These are phyloP conservation scores for Calonectria hongkongensis DNA, from an alignment of 2,329 filamentous ascomycete genomes.

Conservation along the genomic window DNA sequence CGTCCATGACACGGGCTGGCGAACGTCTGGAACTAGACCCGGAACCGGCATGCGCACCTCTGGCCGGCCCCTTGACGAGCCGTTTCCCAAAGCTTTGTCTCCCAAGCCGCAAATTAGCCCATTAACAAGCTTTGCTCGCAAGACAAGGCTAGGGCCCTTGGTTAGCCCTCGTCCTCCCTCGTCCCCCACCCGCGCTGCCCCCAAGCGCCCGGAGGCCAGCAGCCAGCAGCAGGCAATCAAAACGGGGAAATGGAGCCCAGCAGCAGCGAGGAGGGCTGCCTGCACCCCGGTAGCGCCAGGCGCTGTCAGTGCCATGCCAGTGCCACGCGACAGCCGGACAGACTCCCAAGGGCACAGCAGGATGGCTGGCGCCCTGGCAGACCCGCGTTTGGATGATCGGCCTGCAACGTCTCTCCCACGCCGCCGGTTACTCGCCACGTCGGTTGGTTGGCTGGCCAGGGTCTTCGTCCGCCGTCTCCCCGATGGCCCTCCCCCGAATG, in stretches of 20 bases:
- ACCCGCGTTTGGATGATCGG: slow-evolving; percentile 22
- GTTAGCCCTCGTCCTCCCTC: neutral
- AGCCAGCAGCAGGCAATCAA: slow-evolving; percentile 18
- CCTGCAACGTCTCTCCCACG: slow-evolving; percentile 27
- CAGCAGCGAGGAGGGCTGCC: slow-evolving; percentile 26
- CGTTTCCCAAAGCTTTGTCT: slow-evolving; percentile 16
- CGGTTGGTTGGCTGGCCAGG: slow-evolving; percentile 1
- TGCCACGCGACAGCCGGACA: slow-evolving; percentile 49
- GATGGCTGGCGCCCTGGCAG: slow-evolving; percentile 16
- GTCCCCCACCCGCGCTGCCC: slow-evolving; percentile 27
- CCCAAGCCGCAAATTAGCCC: slow-evolving; percentile 10
- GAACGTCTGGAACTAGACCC: slow-evolving; percentile 24
- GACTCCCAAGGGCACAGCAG: slow-evolving; percentile 23
- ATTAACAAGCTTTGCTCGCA: slow-evolving; percentile 24
- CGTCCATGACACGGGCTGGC: slow-evolving; percentile 19
- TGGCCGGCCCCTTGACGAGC: neutral
- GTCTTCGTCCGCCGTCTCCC: slow-evolving; percentile 14
- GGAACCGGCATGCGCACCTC: neutral
- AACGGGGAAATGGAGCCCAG: slow-evolving; percentile 2
- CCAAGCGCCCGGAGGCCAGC: slow-evolving; percentile 23
- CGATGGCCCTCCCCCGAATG: neutral
- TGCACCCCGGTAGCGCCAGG: slow-evolving; percentile 31
- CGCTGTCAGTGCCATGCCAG: slow-evolving; percentile 52
- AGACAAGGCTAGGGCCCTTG: slow-evolving; percentile 1
- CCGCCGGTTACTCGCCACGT: slow-evolving; percentile 21